Evolutionary conservation across 2,329 filamentous ascomycete species (phyloP), one percentile per base, ranked within the genome.

Genomic region (Pseudocercospora crystallina): DNA sequence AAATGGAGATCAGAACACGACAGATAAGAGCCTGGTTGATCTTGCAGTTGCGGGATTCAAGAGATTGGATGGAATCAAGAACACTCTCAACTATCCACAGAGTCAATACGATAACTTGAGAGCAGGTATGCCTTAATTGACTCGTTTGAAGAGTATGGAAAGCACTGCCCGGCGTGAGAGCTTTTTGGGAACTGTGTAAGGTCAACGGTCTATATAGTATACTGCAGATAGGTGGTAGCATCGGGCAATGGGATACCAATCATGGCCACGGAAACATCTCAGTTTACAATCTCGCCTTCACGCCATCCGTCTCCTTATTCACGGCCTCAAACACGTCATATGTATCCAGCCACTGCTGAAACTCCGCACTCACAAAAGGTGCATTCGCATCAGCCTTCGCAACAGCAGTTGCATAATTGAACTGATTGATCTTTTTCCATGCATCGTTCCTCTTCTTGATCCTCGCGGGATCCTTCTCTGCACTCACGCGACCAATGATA

Each of bases 1-100:
- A 62, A 92, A 86, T 64, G 85, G 82, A 1, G 92, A 96, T 68
- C 70, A 69, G 9, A 55, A 59, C 17, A 32, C 43, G 2, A 74
- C 55, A 10, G 38, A 76, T n/a, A 42, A 31, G 0, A 92, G 87
- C 61, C 68, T 96, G 64, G 89, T 77, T 40, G 58, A 61, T 29
- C 65, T 69, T 38, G 65, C 71, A 10, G 67, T 71, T n/a, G 60
- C 65, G 17, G 65, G 67, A 11, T 52, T 76, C 17, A 68, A 67
- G 8, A 67, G 69, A 2, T 62, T 83, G 56, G 76, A 82, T 57
- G 66, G 71, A 30, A 65, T 58, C 26, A 49, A 70, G 51, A 83
- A 83, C 58, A 67, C 70, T 41, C 58, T 81, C 47, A 62, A 69
- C 33, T 83, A 80, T 62, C 79, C 79, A 1, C 67, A 74, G 36